Percentiles rank a stretch among this genome's conserved stretches.
Evolutionary conservation across 164 flowering plant genomes (phyloP).

Genomic region (Dillenia turbinata): DNA sequence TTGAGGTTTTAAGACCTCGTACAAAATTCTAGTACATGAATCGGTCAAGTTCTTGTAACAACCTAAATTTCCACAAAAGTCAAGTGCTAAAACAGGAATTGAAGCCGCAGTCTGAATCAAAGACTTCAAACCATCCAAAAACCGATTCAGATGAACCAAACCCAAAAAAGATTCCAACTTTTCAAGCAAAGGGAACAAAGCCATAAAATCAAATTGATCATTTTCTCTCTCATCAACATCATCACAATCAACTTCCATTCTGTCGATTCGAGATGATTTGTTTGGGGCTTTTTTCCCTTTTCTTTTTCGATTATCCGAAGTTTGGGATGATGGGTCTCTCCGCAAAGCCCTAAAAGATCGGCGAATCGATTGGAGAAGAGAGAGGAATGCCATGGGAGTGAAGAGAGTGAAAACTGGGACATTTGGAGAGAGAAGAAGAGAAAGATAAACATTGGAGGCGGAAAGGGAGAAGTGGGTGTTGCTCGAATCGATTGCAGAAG

Average conservation of each 20-base stretch:
- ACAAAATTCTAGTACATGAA: conserved; percentile 50
- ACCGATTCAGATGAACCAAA: conserved; percentile 64
- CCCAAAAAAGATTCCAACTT: conserved; percentile 44
- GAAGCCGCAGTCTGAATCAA: conserved; percentile 65
- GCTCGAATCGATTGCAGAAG: conserved; percentile 60
- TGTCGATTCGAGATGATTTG: no score
- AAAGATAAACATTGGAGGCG: conserved; percentile 65
- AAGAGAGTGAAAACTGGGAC: conserved; percentile 84
- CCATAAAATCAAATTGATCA: conserved; percentile 29
- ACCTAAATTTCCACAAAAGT: conserved; percentile 23
- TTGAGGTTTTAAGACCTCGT: conserved; percentile 48
- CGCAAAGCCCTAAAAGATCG: conserved; percentile 38
- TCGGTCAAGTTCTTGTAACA: conserved; percentile 32
- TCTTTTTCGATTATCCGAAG: no score
- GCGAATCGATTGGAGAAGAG: conserved; percentile 67
- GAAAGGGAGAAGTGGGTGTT: conserved; percentile 30
- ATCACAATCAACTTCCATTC: conserved; percentile 6
- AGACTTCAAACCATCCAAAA: conserved; percentile 77
- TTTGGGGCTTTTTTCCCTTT: neutral
- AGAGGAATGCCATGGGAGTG: conserved; percentile 69
- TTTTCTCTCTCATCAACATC: conserved; percentile 19
- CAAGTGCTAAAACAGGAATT: conserved; percentile 56
- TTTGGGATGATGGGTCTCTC: neutral
- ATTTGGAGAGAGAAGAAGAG: conserved; percentile 56
- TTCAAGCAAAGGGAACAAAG: conserved; percentile 44